These are phyloP conservation scores for Boletus reticulatus DNA, from an alignment of 768 basidiomycete genomes.

Conservation along the genomic window DNA sequence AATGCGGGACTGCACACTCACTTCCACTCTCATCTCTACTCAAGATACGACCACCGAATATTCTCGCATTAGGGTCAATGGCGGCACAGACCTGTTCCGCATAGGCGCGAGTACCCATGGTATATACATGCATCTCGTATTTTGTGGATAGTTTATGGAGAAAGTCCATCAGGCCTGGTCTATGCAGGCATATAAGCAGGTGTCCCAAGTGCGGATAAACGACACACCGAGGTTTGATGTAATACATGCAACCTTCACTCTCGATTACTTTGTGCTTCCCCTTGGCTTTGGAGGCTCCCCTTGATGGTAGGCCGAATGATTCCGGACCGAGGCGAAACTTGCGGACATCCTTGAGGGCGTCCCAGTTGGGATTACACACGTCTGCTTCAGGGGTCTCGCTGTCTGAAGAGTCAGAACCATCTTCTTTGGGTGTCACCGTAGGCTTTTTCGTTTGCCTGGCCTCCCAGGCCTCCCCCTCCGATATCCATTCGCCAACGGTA, in stretches of 20 bases:
- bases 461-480: slow-evolving; percentile 82
- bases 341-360: slow-evolving; percentile 85
- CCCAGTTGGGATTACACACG: slow-evolving; percentile 89
- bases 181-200: slow-evolving; percentile 19
- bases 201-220: not conserved
- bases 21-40: slow-evolving; percentile 97
- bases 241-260: slow-evolving; percentile 89
- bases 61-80: slow-evolving; percentile 83
- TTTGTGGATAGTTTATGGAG: slow-evolving; percentile 65
- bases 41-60: slow-evolving; percentile 85
- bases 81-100: slow-evolving; percentile 93
- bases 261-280: slow-evolving; percentile 66
- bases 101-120: slow-evolving; percentile 97
- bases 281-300: slow-evolving; percentile 41
- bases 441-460: slow-evolving; percentile 48
- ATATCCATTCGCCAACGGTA: slow-evolving; percentile 96
- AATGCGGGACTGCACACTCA: slow-evolving; percentile 40
- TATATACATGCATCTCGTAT: slow-evolving; percentile 99
- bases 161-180: slow-evolving; percentile 85
- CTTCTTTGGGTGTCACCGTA: slow-evolving; percentile 30
- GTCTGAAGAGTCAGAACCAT: slow-evolving; percentile 34
- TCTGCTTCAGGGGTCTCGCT: slow-evolving; percentile 46
- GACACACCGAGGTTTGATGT: slow-evolving; percentile 92
- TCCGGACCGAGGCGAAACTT: slow-evolving; percentile 89
- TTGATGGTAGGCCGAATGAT: slow-evolving; percentile 47